Base-by-base conservation (phyloP, 2,329 filamentous ascomycete genomes). In the Pseudogymnoascus sp. region DNA sequence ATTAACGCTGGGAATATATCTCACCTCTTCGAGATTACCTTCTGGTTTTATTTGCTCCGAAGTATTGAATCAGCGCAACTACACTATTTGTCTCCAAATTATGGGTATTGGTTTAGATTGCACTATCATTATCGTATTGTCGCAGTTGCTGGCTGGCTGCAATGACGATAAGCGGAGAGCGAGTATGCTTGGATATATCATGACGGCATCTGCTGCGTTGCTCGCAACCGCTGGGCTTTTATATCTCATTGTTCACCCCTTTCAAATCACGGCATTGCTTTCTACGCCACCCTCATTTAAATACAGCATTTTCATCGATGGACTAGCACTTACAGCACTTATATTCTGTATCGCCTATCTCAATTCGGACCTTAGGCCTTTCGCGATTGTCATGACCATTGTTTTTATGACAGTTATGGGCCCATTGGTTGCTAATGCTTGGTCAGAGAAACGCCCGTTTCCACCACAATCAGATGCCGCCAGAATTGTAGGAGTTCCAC, bases 41-140 rank as follows among this genome's bases (percentile, higher is more conserved):
- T 61, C 60, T 15, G 41, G 60, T 18, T 53, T 25, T 37, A 36
- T 62, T n/a, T 62, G 58, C 28, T 59, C 61, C 20, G 20, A 25
- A 15, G 25, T 14, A 25, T 28, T 30, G 25, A 25, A 30, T 20
- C 33, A 53, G 25, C 15, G 58, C 14, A 38, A 15, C 28, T 18
- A 53, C 15, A 62, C 35, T n/a, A 30, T 58, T 15, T 35, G 18
- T 50, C 25, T 60, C 25, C 61, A 62, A 41, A 18, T 47, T 37
- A 3, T 60, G 18, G 61, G 61, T 6, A 30, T 60, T 30, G 30
- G 60, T 12, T 38, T 62, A 14, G 61, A 62, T 20, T 36, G 37
- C 33, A 20, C n/a, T 20, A 53, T 62, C 36, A 60, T 62, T 30
- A 30, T 60, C 20, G 28, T 38, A 37, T 15, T 37, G 12, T 50